Evolutionary conservation across 148 eudicot species (phyloP).

Genomic region (Diospyros kaki): DNA sequence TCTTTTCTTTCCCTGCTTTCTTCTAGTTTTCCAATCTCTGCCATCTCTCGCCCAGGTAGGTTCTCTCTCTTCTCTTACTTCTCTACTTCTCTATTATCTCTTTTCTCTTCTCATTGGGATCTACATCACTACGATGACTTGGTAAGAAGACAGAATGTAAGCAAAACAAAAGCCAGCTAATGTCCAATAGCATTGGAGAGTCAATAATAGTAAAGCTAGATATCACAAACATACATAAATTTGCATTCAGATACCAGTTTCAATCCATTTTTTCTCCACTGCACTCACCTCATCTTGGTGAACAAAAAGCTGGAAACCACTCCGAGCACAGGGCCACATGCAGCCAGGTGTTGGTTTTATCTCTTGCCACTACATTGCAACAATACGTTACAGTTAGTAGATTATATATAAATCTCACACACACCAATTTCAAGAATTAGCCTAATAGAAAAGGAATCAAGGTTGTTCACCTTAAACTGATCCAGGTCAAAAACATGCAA

Average conservation of each 20-base stretch:
- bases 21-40: no score
- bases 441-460: conserved; percentile 1
- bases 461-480: conserved; percentile 72
- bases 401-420: conserved; percentile 1
- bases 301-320: conserved; percentile 92
- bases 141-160: background rate
- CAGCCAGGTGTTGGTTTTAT: conserved; percentile 83
- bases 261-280: background rate
- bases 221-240: background rate
- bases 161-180: background rate
- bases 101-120: no score
- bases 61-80: no score
- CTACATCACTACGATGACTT: no score
- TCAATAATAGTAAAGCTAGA: background rate
- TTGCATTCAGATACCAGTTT: background rate
- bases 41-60: no score
- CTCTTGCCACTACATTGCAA: conserved; percentile 81
- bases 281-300: conserved; percentile 86
- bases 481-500: conserved; percentile 91
- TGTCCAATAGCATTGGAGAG: background rate
- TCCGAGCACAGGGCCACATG: conserved; percentile 95
- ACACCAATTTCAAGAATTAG: background rate
- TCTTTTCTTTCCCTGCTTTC: no score
- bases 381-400: conserved; percentile 11
- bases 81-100: no score